phyloP scores from a whole-genome alignment of 768 basidiomycete species.

The Xanthoconium stramineum region DNA sequence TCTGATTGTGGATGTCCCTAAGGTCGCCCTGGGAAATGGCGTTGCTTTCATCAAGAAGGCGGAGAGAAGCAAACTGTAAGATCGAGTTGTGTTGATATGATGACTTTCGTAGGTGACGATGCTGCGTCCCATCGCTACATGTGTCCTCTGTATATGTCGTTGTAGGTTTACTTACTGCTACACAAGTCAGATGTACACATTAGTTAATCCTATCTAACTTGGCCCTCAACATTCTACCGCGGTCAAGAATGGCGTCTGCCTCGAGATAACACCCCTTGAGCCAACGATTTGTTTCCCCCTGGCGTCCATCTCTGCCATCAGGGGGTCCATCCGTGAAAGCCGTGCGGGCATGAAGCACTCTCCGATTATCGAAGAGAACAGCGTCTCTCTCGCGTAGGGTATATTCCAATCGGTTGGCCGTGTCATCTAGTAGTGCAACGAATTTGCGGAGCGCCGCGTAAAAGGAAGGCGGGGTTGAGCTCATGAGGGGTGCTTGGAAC shows the following conservation, averaged over 20 bases:
- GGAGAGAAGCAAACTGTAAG: conserved; percentile 42
- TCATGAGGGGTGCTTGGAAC: conserved; percentile 80
- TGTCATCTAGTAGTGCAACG: conserved; percentile 52
- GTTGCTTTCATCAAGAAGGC: conserved; percentile 60
- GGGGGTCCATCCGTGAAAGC: conserved; percentile 52
- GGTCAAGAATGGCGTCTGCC: conserved; percentile 60
- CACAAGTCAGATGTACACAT: not conserved
- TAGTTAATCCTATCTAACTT: conserved; percentile 10
- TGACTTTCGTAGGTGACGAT: not conserved
- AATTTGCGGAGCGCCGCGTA: conserved; percentile 65
- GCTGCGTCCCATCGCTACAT: not conserved
- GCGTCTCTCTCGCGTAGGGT: conserved; percentile 79
- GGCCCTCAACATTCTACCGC: conserved; percentile 49
- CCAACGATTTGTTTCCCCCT: conserved; percentile 70
- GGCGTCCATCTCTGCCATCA: conserved; percentile 30
- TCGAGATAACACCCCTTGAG: conserved; percentile 86
- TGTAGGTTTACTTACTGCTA: not conserved
- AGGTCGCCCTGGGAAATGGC: conserved; percentile 58
- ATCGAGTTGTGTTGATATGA: not conserved
- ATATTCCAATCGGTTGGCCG: conserved; percentile 53
- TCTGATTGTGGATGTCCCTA: not conserved
- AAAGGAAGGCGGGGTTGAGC: conserved; percentile 49
- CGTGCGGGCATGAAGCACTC: conserved; percentile 84
- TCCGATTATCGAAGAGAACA: conserved; percentile 88
- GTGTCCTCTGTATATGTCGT: not conserved